Evolutionary conservation across 2,329 filamentous ascomycete genomes (phyloP), one percentile per base, ranked within the genome.

Genomic region (Anisogramma anomala): DNA sequence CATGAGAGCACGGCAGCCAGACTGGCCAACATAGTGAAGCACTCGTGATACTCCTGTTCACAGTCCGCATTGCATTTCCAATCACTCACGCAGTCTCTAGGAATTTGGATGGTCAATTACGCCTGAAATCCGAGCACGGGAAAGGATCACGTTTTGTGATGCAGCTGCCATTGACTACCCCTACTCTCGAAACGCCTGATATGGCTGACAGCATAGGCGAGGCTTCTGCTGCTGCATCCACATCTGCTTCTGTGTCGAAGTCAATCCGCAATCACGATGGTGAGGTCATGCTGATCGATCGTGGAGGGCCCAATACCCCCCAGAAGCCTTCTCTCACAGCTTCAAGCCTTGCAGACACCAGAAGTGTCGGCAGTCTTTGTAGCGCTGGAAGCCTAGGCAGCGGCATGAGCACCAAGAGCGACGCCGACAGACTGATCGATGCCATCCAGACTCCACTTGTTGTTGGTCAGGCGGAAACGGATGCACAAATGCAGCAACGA

Each of bases 41-140:
- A n/a, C n/a, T n/a, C n/a, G n/a, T n/a, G n/a, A n/a, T n/a, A n/a
- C n/a, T n/a, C n/a, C n/a, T n/a, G n/a, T n/a, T n/a, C 22, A 23
- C 22, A 23, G 22, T 23, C 26, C 26, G 9, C 9, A 27, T 11
- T 9, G 4, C 10, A 4, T 3, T 8, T 10, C 10, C 14, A 4
- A 26, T 25, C 4, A 10, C 36, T 39, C n/a, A 39, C 7, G 13
- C 14, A 7, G 6, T 34, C 9, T 3, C 15, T n/a, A 41, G 38
- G n/a, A 94, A 87, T 53, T 91, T 94, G 84, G 81, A 89, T 44
- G 88, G 87, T 0, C 87, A 94, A 53, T 60, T 94, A 22, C 77
- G 85, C 2, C 63, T 94, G 1, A 89, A 87, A 53, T 94, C 86
- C 0, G 84, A 91, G 52, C 73, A 82, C 55, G 82, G 82, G 2